Evolutionary conservation across 2,329 filamentous ascomycete species (phyloP).

Genomic region (Alternaria gaisen): DNA sequence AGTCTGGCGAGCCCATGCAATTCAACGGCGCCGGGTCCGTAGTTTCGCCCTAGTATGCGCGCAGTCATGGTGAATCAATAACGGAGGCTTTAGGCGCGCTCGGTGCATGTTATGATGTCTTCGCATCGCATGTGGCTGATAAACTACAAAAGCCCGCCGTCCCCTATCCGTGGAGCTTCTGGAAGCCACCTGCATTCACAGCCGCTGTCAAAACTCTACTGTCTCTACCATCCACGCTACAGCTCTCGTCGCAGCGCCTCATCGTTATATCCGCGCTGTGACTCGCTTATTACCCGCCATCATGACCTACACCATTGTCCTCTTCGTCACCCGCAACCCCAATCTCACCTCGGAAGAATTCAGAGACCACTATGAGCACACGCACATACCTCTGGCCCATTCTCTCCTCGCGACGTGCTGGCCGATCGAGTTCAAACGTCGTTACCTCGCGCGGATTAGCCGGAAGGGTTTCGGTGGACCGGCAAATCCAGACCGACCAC

Average conservation of each 20-base stretch:
- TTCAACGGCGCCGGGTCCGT: constrained; percentile 12
- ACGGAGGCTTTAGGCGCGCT: constrained; percentile 8
- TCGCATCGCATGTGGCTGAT: background rate
- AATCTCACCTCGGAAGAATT: constrained; percentile 36
- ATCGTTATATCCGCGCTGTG: background rate
- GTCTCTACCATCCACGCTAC: constrained; percentile 1
- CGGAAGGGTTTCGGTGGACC: constrained; percentile 39
- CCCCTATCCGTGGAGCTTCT: constrained; percentile 21
- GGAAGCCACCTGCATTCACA: constrained; percentile 9
- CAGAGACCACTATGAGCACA: constrained; percentile 39
- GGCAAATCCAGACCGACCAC: constrained; percentile 35
- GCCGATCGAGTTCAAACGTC: constrained; percentile 34
- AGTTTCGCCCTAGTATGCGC: constrained; percentile 18
- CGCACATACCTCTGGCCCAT: constrained; percentile 36
- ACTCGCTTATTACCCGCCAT: constrained; percentile 1
- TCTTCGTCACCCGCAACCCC: constrained; percentile 38
- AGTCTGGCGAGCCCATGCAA: constrained; percentile 18
- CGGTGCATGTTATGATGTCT: constrained; percentile 6
- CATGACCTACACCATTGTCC: constrained; percentile 39
- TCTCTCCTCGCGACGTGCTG: constrained; percentile 30
- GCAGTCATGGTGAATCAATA: constrained; percentile 8
- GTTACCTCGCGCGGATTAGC: constrained; percentile 37
- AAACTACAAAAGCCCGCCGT: constrained; percentile 20
- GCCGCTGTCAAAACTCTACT: constrained; percentile 18
- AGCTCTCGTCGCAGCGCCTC: background rate